Evolutionary conservation across 2,329 filamentous ascomycete genomes (phyloP).

Genomic region (Cladosporium austrohemisphaericum): DNA sequence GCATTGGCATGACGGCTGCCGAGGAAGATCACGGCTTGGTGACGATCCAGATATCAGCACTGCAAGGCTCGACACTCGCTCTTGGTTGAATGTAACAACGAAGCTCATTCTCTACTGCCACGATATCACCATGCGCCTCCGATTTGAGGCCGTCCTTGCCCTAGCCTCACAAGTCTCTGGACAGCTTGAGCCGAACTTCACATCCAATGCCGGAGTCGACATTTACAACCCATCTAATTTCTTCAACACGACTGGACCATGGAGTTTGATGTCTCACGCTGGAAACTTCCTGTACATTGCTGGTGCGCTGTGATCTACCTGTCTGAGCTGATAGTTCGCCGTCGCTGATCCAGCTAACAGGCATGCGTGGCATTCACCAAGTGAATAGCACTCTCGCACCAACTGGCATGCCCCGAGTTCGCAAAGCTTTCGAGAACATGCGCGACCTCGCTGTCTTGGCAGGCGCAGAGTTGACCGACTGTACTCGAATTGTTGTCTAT

Average conservation of each 20-base stretch:
- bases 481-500: constrained; percentile 30
- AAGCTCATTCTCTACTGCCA: no score
- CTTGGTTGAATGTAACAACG: no score
- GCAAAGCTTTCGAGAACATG: constrained; percentile 35
- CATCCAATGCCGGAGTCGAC: constrained; percentile 16
- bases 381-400: constrained; percentile 32
- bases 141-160: not conserved
- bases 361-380: constrained; percentile 35
- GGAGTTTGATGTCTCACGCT: constrained; percentile 23
- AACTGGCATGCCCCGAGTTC: constrained; percentile 28
- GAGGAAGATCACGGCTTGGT: no score
- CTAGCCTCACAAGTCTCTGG: not conserved
- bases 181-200: constrained; percentile 16
- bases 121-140: not conserved
- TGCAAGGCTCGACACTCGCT: no score
- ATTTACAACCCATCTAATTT: constrained; percentile 17
- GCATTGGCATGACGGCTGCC: no score
- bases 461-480: constrained; percentile 25
- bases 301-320: not conserved
- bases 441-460: constrained; percentile 29
- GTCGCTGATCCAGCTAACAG: constrained; percentile 19
- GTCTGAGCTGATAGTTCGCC: no score
- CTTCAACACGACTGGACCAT: constrained; percentile 18
- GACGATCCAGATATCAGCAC: no score
- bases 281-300: constrained; percentile 31